These are phyloP conservation scores for Penicillium sclerotigenum DNA, from an alignment of 2,329 filamentous ascomycete genomes.

Conservation along the genomic window DNA sequence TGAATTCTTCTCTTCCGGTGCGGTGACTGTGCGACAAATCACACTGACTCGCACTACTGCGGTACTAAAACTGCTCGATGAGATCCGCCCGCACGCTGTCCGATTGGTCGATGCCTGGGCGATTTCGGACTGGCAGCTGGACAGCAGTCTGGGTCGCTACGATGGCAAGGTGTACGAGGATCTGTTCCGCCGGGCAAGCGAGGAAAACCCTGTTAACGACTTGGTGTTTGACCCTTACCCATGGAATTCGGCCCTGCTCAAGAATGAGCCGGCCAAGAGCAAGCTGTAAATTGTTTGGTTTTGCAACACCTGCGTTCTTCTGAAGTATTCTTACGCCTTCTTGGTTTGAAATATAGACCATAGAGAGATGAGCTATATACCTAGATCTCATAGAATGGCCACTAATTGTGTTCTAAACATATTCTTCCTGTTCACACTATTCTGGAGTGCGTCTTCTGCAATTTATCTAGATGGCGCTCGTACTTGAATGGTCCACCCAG, in stretches of 20 bases:
- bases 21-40: conserved; percentile 70
- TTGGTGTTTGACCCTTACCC: conserved; percentile 72
- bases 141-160: conserved; percentile 65
- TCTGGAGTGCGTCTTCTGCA: background rate
- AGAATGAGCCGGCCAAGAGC: conserved; percentile 46
- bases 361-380: conserved; percentile 6
- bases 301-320: conserved; percentile 5
- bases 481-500: background rate
- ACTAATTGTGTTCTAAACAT: background rate
- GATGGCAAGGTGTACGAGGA: conserved; percentile 78
- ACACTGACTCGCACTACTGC: conserved; percentile 63
- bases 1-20: conserved; percentile 69
- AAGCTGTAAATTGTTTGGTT: conserved; percentile 33
- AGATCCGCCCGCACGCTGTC: conserved; percentile 71
- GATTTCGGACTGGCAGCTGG: conserved; percentile 75
- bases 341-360: background rate
- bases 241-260: conserved; percentile 58
- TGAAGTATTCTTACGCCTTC: conserved; percentile 3
- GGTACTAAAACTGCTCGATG: conserved; percentile 66
- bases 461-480: background rate
- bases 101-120: conserved; percentile 70
- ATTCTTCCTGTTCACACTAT: background rate
- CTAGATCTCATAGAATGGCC: conserved; percentile 6
- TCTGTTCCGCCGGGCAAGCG: conserved; percentile 67
- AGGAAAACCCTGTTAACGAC: conserved; percentile 70